phyloP scores from a whole-genome alignment of 2,329 filamentous ascomycete genomes.

The Cladorrhinum sp. region DNA sequence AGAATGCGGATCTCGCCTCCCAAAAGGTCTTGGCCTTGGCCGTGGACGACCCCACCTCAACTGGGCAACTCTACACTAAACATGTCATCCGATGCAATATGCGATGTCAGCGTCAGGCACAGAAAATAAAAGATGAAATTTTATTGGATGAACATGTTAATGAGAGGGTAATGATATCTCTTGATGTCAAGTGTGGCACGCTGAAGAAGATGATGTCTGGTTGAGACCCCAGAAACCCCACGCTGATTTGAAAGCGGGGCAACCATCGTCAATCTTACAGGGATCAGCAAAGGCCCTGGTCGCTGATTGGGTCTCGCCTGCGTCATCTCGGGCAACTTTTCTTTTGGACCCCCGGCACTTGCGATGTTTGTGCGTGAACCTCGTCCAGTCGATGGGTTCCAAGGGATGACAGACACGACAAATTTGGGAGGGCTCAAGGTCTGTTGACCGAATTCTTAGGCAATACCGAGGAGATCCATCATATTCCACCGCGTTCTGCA shows the following conservation, averaged over 20 bases:
- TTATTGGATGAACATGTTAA: background rate
- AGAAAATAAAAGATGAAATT: background rate
- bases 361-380: conserved; percentile 27
- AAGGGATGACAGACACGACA: no score
- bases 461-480: background rate
- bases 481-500: background rate
- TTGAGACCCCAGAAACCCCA: background rate
- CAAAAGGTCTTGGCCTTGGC: background rate
- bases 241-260: background rate
- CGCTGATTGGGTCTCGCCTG: background rate
- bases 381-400: conserved; percentile 15
- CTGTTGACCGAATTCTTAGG: no score
- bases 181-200: background rate
- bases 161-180: background rate
- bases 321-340: conserved; percentile 2
- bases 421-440: no score
- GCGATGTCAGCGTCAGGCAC: background rate
- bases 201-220: background rate
- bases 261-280: background rate
- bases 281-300: background rate
- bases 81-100: background rate
- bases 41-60: background rate
- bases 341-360: conserved; percentile 4
- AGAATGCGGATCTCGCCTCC: background rate
- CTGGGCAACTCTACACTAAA: background rate